Evolutionary conservation across 2,329 filamentous ascomycete species (phyloP).

Genomic region (Penicillium sp.): DNA sequence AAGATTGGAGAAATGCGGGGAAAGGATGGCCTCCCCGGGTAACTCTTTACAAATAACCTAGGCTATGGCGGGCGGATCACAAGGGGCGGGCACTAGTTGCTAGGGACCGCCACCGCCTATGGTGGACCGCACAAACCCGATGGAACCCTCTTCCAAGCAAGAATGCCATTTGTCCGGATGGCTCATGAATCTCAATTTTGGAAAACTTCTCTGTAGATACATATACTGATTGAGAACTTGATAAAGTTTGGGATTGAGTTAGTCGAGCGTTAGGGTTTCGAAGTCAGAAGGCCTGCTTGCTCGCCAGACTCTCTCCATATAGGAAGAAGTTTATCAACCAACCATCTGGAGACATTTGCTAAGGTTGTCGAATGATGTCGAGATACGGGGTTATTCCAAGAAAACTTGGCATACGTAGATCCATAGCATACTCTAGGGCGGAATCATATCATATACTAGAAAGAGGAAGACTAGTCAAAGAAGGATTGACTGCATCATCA

Average conservation of each 20-base stretch:
- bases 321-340: too few relatives aligned
- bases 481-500: slow-evolving; percentile 31
- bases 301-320: too few relatives aligned
- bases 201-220: too few relatives aligned
- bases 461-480: slow-evolving; percentile 11
- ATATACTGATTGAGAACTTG: too few relatives aligned
- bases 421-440: background rate
- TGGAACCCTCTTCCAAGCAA: background rate
- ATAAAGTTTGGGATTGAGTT: too few relatives aligned
- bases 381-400: too few relatives aligned
- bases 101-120: background rate
- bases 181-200: background rate
- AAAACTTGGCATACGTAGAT: too few relatives aligned
- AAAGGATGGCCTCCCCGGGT: slow-evolving; percentile 2
- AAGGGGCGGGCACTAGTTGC: slow-evolving; percentile 13
- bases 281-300: too few relatives aligned
- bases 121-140: background rate
- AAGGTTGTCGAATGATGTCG: too few relatives aligned
- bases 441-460: background rate
- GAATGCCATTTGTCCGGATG: background rate
- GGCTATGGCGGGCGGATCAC: slow-evolving; percentile 21
- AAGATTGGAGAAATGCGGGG: slow-evolving; percentile 23
- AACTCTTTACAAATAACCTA: slow-evolving; percentile 23
- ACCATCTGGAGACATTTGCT: too few relatives aligned
- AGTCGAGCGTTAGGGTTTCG: too few relatives aligned